phyloP scores from a whole-genome alignment of 2,329 filamentous ascomycete species.

The Botrytis deweyae region DNA sequence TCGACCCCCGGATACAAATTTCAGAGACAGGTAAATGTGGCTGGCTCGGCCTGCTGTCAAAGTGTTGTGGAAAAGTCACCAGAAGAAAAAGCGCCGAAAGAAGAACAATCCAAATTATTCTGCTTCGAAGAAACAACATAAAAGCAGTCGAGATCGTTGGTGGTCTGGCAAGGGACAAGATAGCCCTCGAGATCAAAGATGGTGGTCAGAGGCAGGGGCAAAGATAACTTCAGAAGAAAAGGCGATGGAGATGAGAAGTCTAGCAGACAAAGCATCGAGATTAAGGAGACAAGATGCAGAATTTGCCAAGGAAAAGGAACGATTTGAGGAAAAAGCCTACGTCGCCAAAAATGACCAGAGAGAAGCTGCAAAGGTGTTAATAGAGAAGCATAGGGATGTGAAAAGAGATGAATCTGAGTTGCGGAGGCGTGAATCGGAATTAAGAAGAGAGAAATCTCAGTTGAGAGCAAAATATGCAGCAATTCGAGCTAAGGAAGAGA shows the following conservation, averaged over 20 bases:
- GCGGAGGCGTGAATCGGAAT: not conserved
- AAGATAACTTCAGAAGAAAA: not conserved
- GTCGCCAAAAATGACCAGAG: not conserved
- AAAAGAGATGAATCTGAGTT: not conserved
- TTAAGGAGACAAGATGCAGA: not conserved
- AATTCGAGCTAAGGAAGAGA: not conserved
- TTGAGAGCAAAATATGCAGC: not conserved
- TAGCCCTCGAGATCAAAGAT: not conserved
- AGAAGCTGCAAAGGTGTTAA: not conserved
- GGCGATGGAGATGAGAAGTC: not conserved
- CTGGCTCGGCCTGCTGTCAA: conserved; percentile 2
- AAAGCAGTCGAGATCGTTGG: not conserved
- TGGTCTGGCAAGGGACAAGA: not conserved
- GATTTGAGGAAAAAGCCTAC: not conserved
- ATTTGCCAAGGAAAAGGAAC: not conserved
- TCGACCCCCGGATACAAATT: not conserved
- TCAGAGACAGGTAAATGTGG: conserved; percentile 4
- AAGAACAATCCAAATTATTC: not conserved
- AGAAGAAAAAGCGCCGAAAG: not conserved
- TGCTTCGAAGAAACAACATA: not conserved
- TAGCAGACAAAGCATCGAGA: not conserved
- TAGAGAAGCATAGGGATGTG: not conserved
- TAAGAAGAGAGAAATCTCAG: not conserved
- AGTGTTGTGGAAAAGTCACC: not conserved
- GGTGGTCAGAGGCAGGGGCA: not conserved